These are phyloP conservation scores for Rugosomyces carneus DNA, from an alignment of 1,284 basidiomycete species.

Conservation along the genomic window DNA sequence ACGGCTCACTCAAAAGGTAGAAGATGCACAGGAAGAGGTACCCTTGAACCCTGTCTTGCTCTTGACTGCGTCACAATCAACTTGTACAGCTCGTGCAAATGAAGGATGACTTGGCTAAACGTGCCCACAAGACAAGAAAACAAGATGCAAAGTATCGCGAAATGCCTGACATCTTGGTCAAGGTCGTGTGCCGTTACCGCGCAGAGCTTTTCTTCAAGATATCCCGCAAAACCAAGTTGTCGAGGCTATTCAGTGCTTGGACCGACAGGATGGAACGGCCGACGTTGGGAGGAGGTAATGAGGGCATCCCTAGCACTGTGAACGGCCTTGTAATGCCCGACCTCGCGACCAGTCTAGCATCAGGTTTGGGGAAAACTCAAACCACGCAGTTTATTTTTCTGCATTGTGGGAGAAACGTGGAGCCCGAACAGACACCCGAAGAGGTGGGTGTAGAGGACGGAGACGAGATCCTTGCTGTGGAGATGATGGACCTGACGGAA, in stretches of 20 bases:
- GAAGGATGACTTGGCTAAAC: conserved; percentile 71
- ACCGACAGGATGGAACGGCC: conserved; percentile 73
- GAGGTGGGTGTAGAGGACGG: conserved; percentile 78
- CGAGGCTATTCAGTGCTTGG: conserved; percentile 78
- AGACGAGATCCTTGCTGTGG: conserved; percentile 79
- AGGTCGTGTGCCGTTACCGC: conserved; percentile 79
- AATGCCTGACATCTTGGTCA: conserved; percentile 77
- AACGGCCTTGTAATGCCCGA: conserved; percentile 46
- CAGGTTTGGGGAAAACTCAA: conserved; percentile 24
- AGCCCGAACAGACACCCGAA: conserved; percentile 75
- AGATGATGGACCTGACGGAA: conserved; percentile 80
- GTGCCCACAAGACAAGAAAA: conserved; percentile 64
- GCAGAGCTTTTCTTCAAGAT: conserved; percentile 87
- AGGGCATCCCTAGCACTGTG: conserved; percentile 24
- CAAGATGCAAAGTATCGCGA: conserved; percentile 74
- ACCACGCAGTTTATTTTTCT: conserved; percentile 75
- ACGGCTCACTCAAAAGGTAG: conserved; percentile 67
- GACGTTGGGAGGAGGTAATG: conserved; percentile 27
- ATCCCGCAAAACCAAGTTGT: conserved; percentile 77
- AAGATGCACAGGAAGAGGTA: conserved; percentile 78
- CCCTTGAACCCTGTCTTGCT: conserved; percentile 1
- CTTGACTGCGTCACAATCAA: conserved; percentile 6
- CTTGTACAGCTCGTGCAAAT: conserved; percentile 58
- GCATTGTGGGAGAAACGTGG: conserved; percentile 66
- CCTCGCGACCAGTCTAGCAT: conserved; percentile 23